phyloP scores from a whole-genome alignment of 768 basidiomycete species.

The Boletellus sp. region DNA sequence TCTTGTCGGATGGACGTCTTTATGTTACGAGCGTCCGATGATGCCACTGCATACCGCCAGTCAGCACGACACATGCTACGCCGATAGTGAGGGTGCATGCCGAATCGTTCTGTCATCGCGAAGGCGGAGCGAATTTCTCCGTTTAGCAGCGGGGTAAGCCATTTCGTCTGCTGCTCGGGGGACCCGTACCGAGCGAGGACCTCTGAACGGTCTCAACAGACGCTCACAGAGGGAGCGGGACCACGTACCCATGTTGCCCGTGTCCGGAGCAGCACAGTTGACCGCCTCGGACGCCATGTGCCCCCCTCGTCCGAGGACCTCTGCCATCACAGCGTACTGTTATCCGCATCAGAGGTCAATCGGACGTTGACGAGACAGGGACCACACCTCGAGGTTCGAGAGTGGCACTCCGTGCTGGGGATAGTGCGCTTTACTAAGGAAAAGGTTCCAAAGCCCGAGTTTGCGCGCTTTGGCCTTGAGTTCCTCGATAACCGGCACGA shows the following conservation, averaged over 20 bases:
- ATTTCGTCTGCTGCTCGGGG: conserved; percentile 84
- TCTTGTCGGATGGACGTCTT: conserved; percentile 80
- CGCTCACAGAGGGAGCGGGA: neutral
- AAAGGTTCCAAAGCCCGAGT: conserved; percentile 94
- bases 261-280: conserved; percentile 96
- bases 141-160: conserved; percentile 82
- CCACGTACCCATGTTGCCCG: conserved; percentile 88
- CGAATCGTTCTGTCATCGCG: conserved; percentile 94
- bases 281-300: conserved; percentile 81
- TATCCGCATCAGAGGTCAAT: neutral
- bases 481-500: conserved; percentile 76
- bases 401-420: conserved; percentile 86
- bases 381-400: conserved; percentile 82
- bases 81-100: conserved; percentile 34
- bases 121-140: conserved; percentile 95
- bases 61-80: conserved; percentile 9
- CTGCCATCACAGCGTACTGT: conserved; percentile 97
- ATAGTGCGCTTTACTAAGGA: conserved; percentile 92
- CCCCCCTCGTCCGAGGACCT: conserved; percentile 81
- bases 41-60: conserved; percentile 52
- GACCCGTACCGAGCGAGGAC: conserved; percentile 94
- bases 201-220: conserved; percentile 50
- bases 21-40: conserved; percentile 94
- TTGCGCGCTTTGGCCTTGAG: conserved; percentile 86
- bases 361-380: neutral